Conservation (phyloP, 495 filamentous ascomycete genomes). For the Friedmanniomyces simplex region DNA sequence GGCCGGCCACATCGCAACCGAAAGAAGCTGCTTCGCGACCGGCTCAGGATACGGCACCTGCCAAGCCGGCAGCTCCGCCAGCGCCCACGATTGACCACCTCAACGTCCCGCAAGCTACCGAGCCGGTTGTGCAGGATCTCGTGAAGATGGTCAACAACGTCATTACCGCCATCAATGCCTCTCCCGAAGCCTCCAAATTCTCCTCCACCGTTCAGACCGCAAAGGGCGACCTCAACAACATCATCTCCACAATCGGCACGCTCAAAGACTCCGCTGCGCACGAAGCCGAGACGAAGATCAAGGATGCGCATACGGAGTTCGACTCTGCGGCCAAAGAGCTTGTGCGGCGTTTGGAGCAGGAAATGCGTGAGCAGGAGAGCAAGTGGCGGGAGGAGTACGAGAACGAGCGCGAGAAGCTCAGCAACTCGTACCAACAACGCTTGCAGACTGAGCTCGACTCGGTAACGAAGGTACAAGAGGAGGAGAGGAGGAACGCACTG, state of each 20-base stretch:
- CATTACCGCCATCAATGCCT: constrained; percentile 82
- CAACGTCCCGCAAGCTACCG: constrained; percentile 59
- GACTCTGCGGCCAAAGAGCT: constrained; percentile 71
- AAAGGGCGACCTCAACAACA: constrained; percentile 67
- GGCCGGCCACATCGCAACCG: not conserved
- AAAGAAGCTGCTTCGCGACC: constrained; percentile 7
- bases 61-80: constrained; percentile 28
- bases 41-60: not conserved
- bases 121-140: constrained; percentile 84
- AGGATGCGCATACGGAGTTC: constrained; percentile 60
- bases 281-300: constrained; percentile 67
- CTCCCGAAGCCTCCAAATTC: constrained; percentile 63
- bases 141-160: constrained; percentile 92
- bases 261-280: constrained; percentile 56
- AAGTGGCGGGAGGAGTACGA: constrained; percentile 85
- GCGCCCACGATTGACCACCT: constrained; percentile 63
- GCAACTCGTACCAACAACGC: constrained; percentile 64
- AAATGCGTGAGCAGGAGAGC: constrained; percentile 62
- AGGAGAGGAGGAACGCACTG: constrained; percentile 71
- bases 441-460: constrained; percentile 64
- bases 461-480: constrained; percentile 63
- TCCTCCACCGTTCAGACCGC: constrained; percentile 65
- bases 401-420: constrained; percentile 67
- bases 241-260: constrained; percentile 60
- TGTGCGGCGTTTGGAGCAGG: constrained; percentile 55